A percentile compares a stretch with the other conserved stretches of the same genome.
phyloP scores from a whole-genome alignment of 192 early-diverging fungal genomes.

The Backusella sp. region DNA sequence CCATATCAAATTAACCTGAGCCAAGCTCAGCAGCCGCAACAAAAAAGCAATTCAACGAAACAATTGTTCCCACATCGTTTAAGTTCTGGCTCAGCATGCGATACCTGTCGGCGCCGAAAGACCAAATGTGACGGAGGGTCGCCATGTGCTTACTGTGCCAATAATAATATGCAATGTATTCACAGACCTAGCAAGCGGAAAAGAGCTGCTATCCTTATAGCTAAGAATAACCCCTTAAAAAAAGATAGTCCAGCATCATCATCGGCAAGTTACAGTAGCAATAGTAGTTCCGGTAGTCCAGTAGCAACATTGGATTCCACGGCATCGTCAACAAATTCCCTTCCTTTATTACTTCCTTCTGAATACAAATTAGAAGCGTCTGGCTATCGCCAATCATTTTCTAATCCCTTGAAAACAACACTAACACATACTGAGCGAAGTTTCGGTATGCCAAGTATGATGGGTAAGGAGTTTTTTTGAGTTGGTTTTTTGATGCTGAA shows the following conservation, averaged over 20 bases:
- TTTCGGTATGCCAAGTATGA: neutral
- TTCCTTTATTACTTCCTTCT: neutral
- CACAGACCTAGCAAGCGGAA: slow-evolving; percentile 17
- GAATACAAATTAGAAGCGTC: neutral
- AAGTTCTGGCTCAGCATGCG: slow-evolving; percentile 39
- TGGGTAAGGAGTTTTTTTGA: neutral
- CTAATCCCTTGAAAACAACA: neutral
- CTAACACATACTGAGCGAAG: neutral
- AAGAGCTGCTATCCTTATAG: neutral
- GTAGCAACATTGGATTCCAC: neutral
- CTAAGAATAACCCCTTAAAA: neutral
- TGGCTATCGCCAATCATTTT: neutral
- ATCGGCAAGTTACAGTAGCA: neutral
- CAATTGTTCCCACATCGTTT: slow-evolving; percentile 22
- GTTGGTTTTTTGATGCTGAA: neutral
- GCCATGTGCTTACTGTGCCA: slow-evolving; percentile 35
- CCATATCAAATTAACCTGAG: neutral
- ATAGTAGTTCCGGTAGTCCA: neutral
- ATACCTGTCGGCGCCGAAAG: slow-evolving; percentile 37
- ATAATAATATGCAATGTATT: slow-evolving; percentile 29
- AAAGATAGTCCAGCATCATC: neutral
- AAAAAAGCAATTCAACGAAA: neutral
- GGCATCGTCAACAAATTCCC: neutral
- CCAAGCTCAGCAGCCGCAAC: neutral
- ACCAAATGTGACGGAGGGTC: slow-evolving; percentile 39